These are phyloP conservation scores for Sanghuangporus sanghuang DNA, from an alignment of 1,284 basidiomycete genomes.

Conservation along the genomic window DNA sequence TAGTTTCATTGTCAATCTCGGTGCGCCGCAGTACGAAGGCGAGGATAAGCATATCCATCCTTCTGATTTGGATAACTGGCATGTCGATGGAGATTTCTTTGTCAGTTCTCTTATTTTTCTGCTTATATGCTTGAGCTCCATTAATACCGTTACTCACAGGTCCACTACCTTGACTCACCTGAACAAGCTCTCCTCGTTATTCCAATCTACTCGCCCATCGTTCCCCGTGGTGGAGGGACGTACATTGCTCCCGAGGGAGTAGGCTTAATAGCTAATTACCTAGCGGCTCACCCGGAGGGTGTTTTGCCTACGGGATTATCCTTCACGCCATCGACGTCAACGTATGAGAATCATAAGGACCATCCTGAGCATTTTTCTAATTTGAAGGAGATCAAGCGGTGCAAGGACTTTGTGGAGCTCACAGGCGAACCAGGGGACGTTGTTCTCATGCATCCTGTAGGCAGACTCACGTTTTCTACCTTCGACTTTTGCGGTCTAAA, in stretches of 20 bases:
- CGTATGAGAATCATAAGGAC: conserved; percentile 29
- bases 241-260: conserved; percentile 53
- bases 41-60: conserved; percentile 30
- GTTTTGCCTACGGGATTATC: conserved; percentile 41
- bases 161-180: conserved; percentile 58
- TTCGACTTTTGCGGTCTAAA: conserved; percentile 9
- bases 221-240: conserved; percentile 48
- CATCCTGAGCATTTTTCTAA: conserved; percentile 42
- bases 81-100: conserved; percentile 63
- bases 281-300: conserved; percentile 50
- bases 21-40: conserved; percentile 37
- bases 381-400: conserved; percentile 36
- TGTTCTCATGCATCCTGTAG: conserved; percentile 49
- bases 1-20: conserved; percentile 57
- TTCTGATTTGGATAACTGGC: conserved; percentile 51
- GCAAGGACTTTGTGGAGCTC: conserved; percentile 48
- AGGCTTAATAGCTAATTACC: conserved; percentile 44
- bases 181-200: conserved; percentile 58
- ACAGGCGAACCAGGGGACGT: conserved; percentile 56
- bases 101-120: conserved; percentile 22
- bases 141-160: conserved; percentile 24
- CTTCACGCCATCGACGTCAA: conserved; percentile 41
- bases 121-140: background rate
- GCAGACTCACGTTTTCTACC: conserved; percentile 4
- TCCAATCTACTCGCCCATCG: conserved; percentile 51